phyloP scores from a whole-genome alignment of 768 basidiomycete genomes.

The Tylopilus plumbeoviolaceoides region DNA sequence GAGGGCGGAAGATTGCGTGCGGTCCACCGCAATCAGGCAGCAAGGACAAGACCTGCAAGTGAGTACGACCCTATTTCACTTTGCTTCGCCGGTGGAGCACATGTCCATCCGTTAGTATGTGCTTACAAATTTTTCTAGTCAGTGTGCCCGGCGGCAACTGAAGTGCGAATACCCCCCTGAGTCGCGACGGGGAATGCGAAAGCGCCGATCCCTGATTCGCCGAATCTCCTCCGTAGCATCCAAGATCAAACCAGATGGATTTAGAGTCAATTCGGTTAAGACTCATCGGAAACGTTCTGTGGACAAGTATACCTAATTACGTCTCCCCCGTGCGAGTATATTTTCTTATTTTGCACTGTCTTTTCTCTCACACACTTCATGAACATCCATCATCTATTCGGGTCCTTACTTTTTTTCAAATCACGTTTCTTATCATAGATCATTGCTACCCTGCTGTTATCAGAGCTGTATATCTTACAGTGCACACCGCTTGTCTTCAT shows the following conservation, averaged over 20 bases:
- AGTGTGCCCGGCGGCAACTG: constrained; percentile 66
- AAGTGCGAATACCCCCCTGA: constrained; percentile 69
- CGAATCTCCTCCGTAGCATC: constrained; percentile 25
- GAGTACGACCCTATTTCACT: constrained; percentile 26
- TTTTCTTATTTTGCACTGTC: constrained; percentile 15
- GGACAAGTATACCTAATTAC: constrained; percentile 24
- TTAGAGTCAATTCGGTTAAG: constrained; percentile 23
- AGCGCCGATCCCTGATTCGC: constrained; percentile 35
- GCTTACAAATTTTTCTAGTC: constrained; percentile 42
- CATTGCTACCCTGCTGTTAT: constrained; percentile 4
- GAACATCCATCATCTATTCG: constrained; percentile 33
- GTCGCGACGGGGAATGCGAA: constrained; percentile 65
- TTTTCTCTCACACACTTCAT: constrained; percentile 2
- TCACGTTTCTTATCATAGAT: constrained; percentile 14
- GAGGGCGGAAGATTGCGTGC: constrained; percentile 67
- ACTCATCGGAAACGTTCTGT: constrained; percentile 26
- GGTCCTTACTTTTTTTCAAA: constrained; percentile 1
- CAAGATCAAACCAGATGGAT: constrained; percentile 20
- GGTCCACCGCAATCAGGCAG: constrained; percentile 53
- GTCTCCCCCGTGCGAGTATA: constrained; percentile 11
- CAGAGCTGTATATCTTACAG: neutral
- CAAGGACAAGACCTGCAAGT: constrained; percentile 63
- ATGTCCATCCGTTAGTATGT: constrained; percentile 12
- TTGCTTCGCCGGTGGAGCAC: constrained; percentile 4
- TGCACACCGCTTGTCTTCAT: constrained; percentile 2